A percentile compares a stretch with the other conserved stretches of the same genome.
Conservation (phyloP, 352 stramenopile species). For the Plasmopara viticola region DNA sequence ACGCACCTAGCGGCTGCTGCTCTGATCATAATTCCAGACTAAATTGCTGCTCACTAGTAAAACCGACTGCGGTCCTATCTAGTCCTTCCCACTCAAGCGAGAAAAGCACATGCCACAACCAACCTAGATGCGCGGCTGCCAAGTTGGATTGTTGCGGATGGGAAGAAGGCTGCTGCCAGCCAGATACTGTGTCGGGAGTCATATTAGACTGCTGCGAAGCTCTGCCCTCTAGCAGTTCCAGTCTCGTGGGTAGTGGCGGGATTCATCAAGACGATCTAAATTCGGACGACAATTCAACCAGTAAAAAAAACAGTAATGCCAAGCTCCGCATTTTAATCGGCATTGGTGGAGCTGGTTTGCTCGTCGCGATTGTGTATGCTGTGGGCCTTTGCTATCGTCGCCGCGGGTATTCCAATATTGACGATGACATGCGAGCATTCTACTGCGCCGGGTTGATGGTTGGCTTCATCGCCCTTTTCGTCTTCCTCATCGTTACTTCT, state of each 20-base stretch:
- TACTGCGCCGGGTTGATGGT: slow-evolving; percentile 57
- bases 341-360: slow-evolving; percentile 30
- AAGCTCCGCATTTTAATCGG: slow-evolving; percentile 34
- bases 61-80: neutral
- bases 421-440: slow-evolving; percentile 52
- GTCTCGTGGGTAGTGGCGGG: neutral
- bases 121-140: slow-evolving; percentile 37
- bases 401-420: slow-evolving; percentile 56
- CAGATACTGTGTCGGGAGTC: slow-evolving; percentile 19
- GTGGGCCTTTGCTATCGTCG: slow-evolving; percentile 55
- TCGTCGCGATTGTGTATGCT: slow-evolving; percentile 37
- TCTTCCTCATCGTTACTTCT: slow-evolving; percentile 54
- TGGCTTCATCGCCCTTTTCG: slow-evolving; percentile 57
- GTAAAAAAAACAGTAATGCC: slow-evolving; percentile 4
- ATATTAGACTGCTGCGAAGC: slow-evolving; percentile 38
- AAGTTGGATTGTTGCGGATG: slow-evolving; percentile 40
- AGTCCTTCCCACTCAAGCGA: slow-evolving; percentile 9
- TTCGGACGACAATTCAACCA: slow-evolving; percentile 16
- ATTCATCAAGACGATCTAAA: neutral
- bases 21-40: slow-evolving; percentile 27
- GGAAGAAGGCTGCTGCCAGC: slow-evolving; percentile 38
- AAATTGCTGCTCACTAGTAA: slow-evolving; percentile 33
- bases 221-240: slow-evolving; percentile 5
- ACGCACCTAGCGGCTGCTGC: slow-evolving; percentile 38
- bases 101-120: slow-evolving; percentile 25